Evolutionary conservation across 805 yeast species (phyloP).

Genomic region (Saccharomyces mikatae): DNA sequence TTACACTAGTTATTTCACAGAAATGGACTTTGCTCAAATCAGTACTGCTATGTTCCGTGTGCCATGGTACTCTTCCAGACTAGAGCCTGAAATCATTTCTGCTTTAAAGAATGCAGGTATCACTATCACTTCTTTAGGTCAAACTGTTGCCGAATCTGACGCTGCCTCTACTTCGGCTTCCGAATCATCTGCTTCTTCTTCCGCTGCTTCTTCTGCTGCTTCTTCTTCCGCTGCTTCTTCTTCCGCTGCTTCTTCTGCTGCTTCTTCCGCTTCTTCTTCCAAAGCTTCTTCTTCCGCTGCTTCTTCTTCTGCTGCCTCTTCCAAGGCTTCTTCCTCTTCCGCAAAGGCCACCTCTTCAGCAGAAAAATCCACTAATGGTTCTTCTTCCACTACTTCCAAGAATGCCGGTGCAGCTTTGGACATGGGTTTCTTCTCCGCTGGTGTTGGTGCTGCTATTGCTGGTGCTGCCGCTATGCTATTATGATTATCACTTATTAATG

Average conservation of each 20-base stretch:
- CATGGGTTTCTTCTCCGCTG: slow-evolving; percentile 5
- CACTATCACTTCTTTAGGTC: slow-evolving; percentile 4
- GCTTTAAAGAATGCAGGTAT: slow-evolving; percentile 11
- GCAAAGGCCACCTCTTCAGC: not conserved
- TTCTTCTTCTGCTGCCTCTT: slow-evolving; percentile 4
- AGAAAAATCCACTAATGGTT: not conserved
- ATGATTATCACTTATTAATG: slow-evolving; percentile 3
- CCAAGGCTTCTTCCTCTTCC: slow-evolving; percentile 1
- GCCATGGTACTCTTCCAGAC: slow-evolving; percentile 32
- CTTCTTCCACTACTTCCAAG: slow-evolving; percentile 3
- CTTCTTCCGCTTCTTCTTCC: slow-evolving; percentile 4
- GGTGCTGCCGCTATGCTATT: slow-evolving; percentile 16
- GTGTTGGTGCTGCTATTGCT: slow-evolving; percentile 12
- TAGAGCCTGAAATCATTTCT: slow-evolving; percentile 15
- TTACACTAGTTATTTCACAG: slow-evolving; percentile 29
- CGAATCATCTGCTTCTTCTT: slow-evolving; percentile 5
- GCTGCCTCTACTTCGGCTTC: slow-evolving; percentile 6
- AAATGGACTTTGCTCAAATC: slow-evolving; percentile 26
- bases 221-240: slow-evolving; percentile 8
- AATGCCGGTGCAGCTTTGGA: slow-evolving; percentile 1
- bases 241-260: slow-evolving; percentile 7
- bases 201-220: slow-evolving; percentile 6
- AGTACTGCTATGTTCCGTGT: slow-evolving; percentile 27
- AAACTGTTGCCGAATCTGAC: slow-evolving; percentile 1
- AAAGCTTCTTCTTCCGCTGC: slow-evolving; percentile 5